Evolutionary conservation across 2,329 filamentous ascomycete species (phyloP), one percentile per base, ranked within the genome.

Genomic region (Triangularia setosa): DNA sequence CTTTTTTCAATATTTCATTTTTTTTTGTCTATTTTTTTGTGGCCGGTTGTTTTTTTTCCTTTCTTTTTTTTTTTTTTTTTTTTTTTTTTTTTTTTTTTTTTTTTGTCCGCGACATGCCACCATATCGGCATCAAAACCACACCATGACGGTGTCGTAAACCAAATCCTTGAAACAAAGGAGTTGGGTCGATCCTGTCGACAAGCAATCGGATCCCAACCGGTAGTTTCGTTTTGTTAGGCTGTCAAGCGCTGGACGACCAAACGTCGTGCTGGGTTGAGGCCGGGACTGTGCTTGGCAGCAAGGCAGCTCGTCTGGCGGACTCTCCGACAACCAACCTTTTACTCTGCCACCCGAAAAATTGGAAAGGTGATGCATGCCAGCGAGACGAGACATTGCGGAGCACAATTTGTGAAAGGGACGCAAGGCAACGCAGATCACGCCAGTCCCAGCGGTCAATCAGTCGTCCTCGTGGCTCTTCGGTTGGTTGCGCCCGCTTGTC

Each of bases 141-240:
- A 44, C 40, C 40, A 48, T 48, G 40, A 48, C 28, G 61, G 61
- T 55, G 59, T 63, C 59, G 35, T 8, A 53, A 53, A 21, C 48
- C n/a, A 21, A 12, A 24, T 27, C 56, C 24, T 58, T 63, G 55
- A 63, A 63, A 63, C 61, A 25, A 33, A 33, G 30, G 30, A 25
- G 48, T 53, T 35, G 54, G 61, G 54, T 33, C 54, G 55, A 63
- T 24, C 57, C 33, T 28, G 1, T 33, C 11, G 7, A 55, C 52
- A 27, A 11, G 52, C 52, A 55, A 58, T 35, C 52, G 18, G 30
- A 57, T 56, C 35, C 54, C 58, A 33, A 61, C 52, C 52, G 52
- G 52, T 2, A 16, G 12, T 48, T 48, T 48, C n/a, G n/a, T 14
- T 48, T 48, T 48, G 40, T 48, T 14, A 40, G 33, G 16, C 35